phyloP scores from a whole-genome alignment of 345 rosid species.

The Corymbia maculata region DNA sequence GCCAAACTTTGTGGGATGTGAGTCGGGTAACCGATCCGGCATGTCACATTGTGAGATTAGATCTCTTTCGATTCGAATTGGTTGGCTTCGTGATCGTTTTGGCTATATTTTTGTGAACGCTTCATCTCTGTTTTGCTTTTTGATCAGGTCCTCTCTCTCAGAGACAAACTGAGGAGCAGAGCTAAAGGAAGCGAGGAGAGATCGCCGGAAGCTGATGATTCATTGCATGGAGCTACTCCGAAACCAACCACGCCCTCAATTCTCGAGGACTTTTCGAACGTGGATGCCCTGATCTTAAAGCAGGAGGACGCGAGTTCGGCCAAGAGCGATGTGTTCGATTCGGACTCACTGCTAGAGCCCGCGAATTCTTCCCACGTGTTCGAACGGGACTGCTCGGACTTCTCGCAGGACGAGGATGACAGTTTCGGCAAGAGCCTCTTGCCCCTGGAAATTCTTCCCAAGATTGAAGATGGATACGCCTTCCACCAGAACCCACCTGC shows the following conservation, averaged over 20 bases:
- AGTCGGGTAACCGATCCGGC: not conserved
- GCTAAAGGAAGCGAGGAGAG: slow-evolving; percentile 1
- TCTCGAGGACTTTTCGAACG: not conserved
- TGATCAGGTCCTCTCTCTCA: slow-evolving; percentile 36
- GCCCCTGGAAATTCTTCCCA: slow-evolving; percentile 11
- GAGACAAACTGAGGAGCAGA: slow-evolving; percentile 34
- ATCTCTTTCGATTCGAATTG: not conserved
- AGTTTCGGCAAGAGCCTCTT: slow-evolving; percentile 17
- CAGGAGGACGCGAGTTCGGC: slow-evolving; percentile 37
- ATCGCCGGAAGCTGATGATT: not conserved
- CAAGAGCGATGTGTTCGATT: slow-evolving; percentile 38
- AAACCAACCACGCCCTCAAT: not conserved
- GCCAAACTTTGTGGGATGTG: not conserved
- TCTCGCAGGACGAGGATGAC: slow-evolving; percentile 35
- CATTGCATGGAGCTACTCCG: not conserved
- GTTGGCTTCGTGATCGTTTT: not conserved
- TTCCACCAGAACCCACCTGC: slow-evolving; percentile 6
- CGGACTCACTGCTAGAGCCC: slow-evolving; percentile 23
- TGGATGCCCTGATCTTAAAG: slow-evolving; percentile 3
- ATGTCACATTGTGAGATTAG: not conserved
- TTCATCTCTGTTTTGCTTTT: not conserved
- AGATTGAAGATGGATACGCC: slow-evolving; percentile 11
- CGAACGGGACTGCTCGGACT: slow-evolving; percentile 33
- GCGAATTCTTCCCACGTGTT: slow-evolving; percentile 26
- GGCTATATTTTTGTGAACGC: not conserved